Evolutionary conservation across 768 basidiomycete species (phyloP).

Genomic region (Phlegmacium glaucopus): DNA sequence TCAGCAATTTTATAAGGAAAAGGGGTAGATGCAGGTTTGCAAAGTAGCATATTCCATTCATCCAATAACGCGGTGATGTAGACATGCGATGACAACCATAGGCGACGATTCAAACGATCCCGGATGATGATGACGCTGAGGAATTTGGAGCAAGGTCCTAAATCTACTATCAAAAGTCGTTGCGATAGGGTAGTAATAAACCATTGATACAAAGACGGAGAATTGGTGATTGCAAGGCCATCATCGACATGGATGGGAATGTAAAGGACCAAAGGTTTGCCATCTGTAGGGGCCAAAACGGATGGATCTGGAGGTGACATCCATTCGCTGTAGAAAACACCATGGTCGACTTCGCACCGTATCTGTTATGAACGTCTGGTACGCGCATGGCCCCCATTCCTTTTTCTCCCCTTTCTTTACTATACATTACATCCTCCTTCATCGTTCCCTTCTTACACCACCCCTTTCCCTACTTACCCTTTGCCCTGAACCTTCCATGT

Average conservation of each 20-base stretch:
- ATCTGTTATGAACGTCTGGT: too few species aligned
- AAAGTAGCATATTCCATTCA: slow-evolving; percentile 8
- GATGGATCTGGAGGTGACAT: slow-evolving; percentile 15
- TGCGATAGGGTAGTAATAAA: not conserved
- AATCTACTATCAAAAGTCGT: slow-evolving; percentile 8
- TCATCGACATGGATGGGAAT: slow-evolving; percentile 26
- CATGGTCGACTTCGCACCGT: slow-evolving; percentile 22
- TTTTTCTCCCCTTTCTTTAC: too few species aligned
- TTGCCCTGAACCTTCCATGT: too few species aligned
- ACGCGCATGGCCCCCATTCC: too few species aligned
- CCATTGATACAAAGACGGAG: slow-evolving; percentile 14
- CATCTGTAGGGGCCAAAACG: slow-evolving; percentile 13
- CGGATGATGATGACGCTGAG: slow-evolving; percentile 6
- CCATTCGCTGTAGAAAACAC: slow-evolving; percentile 18
- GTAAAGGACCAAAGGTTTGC: slow-evolving; percentile 12
- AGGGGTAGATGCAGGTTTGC: slow-evolving; percentile 6
- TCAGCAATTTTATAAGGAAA: not conserved
- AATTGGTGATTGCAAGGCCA: slow-evolving; percentile 18
- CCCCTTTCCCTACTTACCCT: too few species aligned
- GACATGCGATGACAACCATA: slow-evolving; percentile 7
- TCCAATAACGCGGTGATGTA: slow-evolving; percentile 9
- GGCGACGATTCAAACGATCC: slow-evolving; percentile 1
- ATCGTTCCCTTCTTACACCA: too few species aligned
- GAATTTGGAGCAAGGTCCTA: slow-evolving; percentile 9
- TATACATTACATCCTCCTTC: too few species aligned